A percentile compares a stretch with the other conserved stretches of the same genome.
These are phyloP conservation scores for Ulmus americana DNA, from an alignment of 331 rosid genomes.

Conservation along the genomic window DNA sequence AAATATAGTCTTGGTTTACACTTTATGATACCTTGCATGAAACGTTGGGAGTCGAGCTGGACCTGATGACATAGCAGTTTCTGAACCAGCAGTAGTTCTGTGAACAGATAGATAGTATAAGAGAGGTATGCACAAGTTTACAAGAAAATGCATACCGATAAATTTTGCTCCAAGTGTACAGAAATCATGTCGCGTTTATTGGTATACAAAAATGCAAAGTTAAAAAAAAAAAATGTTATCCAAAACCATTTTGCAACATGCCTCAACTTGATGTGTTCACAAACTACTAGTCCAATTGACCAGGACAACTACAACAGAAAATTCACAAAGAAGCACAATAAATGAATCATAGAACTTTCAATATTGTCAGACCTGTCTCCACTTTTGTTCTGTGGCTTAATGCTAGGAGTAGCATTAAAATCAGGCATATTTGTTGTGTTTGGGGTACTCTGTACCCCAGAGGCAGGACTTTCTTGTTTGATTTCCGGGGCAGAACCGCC, in stretches of 20 bases:
- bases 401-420: constrained; percentile 29
- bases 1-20: background rate
- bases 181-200: no score
- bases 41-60: constrained; percentile 76
- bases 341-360: constrained; percentile 46
- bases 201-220: no score
- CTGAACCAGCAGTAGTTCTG: constrained; percentile 61
- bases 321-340: background rate
- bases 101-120: constrained; percentile 14
- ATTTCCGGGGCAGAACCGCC: constrained; percentile 53
- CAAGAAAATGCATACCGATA: background rate
- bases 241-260: no score
- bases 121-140: background rate
- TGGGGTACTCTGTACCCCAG: constrained; percentile 31
- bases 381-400: constrained; percentile 23
- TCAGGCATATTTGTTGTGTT: constrained; percentile 26
- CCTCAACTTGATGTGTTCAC: background rate
- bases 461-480: constrained; percentile 35
- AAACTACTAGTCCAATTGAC: background rate
- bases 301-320: background rate
- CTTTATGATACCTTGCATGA: constrained; percentile 69
- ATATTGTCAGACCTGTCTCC: constrained; percentile 42
- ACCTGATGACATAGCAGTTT: constrained; percentile 56
- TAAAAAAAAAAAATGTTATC: no score
- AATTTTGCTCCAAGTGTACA: background rate